A percentile compares a stretch with the other conserved stretches of the same genome.
Conservation (phyloP, 2,329 filamentous ascomycete species). For the Venturia oleaginea region DNA sequence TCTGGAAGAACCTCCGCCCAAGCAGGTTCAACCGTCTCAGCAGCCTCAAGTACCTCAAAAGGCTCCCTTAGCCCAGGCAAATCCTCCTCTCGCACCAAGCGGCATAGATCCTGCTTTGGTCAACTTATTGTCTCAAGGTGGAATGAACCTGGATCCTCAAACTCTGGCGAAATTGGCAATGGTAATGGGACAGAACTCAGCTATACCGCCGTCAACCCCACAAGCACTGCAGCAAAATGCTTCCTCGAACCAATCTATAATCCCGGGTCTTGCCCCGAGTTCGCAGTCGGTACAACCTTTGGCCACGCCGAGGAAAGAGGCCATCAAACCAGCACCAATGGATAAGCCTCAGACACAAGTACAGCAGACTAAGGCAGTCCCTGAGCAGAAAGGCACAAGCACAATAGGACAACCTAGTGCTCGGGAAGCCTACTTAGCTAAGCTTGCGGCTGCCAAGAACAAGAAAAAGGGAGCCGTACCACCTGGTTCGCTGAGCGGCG, state of each 20-base stretch:
- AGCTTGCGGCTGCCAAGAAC: constrained; percentile 1
- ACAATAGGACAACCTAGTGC: neutral
- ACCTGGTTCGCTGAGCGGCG: neutral
- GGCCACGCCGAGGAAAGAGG: neutral
- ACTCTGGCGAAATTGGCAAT: constrained; percentile 3
- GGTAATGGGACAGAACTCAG: neutral
- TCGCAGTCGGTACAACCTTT: neutral
- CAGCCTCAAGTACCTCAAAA: neutral
- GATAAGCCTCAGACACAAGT: neutral
- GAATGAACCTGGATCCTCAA: neutral
- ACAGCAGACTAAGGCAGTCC: neutral
- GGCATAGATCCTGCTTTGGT: neutral
- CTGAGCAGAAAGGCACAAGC: neutral
- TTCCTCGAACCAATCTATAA: neutral
- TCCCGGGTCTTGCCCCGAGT: neutral
- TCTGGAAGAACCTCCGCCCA: neutral
- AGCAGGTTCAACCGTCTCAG: neutral
- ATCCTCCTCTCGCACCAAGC: neutral
- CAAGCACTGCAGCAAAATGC: neutral
- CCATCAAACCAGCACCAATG: neutral
- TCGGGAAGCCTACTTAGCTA: neutral
- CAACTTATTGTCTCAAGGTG: neutral
- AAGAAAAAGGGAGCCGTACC: neutral
- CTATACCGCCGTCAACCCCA: neutral
- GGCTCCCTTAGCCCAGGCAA: neutral